Percentiles rank a stretch among this genome's conserved stretches.
Evolutionary conservation across 176 grass and related monocot species (phyloP).

Genomic region (Triticum turgidum): DNA sequence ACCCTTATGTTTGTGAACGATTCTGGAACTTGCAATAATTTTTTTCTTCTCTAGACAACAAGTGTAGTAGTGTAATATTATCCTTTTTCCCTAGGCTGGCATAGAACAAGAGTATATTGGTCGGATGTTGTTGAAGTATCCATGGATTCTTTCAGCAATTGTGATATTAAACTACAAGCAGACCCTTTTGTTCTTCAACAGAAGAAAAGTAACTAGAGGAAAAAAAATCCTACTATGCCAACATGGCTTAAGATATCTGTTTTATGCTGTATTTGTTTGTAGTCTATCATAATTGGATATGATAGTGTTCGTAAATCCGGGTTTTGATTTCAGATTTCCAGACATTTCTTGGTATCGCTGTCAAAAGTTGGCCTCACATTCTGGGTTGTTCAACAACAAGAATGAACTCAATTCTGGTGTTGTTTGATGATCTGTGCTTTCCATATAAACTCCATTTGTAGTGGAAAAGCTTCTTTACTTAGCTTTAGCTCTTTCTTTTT

Average conservation of each 20-base stretch:
- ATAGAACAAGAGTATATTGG: conserved; percentile 52
- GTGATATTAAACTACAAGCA: conserved; percentile 71
- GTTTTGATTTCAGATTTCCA: conserved; percentile 55
- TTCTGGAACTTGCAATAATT: background rate
- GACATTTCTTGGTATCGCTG: conserved; percentile 39
- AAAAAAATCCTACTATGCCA: background rate
- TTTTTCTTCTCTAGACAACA: background rate
- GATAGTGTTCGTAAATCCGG: background rate
- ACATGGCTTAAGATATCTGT: background rate
- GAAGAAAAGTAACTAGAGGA: conserved; percentile 48
- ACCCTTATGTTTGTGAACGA: background rate
- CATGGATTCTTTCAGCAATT: conserved; percentile 86
- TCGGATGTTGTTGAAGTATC: conserved; percentile 76
- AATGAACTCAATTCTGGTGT: conserved; percentile 54
- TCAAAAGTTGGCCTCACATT: conserved; percentile 84
- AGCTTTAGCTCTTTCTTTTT: background rate
- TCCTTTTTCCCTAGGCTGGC: conserved; percentile 51
- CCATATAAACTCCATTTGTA: background rate
- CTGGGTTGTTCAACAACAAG: conserved; percentile 73
- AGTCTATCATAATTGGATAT: background rate
- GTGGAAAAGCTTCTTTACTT: conserved; percentile 14
- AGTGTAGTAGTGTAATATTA: conserved; percentile 5
- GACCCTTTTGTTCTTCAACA: conserved; percentile 56
- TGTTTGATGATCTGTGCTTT: conserved; percentile 58
- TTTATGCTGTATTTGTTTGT: background rate